Conservation (phyloP, 805 yeast species). For the Yarrowia osloensis region DNA sequence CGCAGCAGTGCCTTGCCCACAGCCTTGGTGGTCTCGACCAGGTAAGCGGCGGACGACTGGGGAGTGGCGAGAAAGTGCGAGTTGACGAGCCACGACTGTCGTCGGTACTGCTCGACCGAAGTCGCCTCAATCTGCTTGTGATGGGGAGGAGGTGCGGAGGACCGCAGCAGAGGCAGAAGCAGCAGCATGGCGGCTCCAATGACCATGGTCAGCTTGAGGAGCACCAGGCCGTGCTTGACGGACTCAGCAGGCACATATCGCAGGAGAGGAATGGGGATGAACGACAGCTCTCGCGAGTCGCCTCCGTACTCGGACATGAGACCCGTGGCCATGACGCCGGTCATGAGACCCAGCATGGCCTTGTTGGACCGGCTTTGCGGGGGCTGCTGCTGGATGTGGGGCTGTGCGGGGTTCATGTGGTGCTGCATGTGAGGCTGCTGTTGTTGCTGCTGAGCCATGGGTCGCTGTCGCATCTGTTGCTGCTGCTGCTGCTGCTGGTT, state of each 20-base stretch:
- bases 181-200: constrained; percentile 40
- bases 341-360: constrained; percentile 44
- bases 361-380: constrained; percentile 34
- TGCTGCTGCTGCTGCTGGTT: constrained; percentile 7
- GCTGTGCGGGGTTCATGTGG: constrained; percentile 17
- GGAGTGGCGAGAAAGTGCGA: constrained; percentile 37
- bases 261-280: constrained; percentile 37
- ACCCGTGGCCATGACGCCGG: constrained; percentile 43
- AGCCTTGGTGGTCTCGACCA: constrained; percentile 30
- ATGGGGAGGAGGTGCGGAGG: constrained; percentile 14
- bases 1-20: constrained; percentile 35
- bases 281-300: constrained; percentile 40
- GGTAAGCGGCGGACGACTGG: constrained; percentile 12
- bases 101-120: constrained; percentile 18
- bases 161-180: constrained; percentile 38
- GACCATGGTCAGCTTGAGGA: constrained; percentile 37
- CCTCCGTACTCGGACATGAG: constrained; percentile 36
- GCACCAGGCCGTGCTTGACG: constrained; percentile 25
- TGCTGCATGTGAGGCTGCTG: constrained; percentile 24
- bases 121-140: constrained; percentile 29
- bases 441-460: constrained; percentile 11
- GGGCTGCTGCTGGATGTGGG: constrained; percentile 7
- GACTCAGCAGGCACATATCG: constrained; percentile 29
- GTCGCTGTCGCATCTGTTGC: constrained; percentile 17
- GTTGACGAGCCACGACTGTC: constrained; percentile 38